Percentiles rank a stretch among this genome's conserved stretches.
These are phyloP conservation scores for Phaffomyces antillensis DNA, from an alignment of 805 yeast genomes.

Conservation along the genomic window DNA sequence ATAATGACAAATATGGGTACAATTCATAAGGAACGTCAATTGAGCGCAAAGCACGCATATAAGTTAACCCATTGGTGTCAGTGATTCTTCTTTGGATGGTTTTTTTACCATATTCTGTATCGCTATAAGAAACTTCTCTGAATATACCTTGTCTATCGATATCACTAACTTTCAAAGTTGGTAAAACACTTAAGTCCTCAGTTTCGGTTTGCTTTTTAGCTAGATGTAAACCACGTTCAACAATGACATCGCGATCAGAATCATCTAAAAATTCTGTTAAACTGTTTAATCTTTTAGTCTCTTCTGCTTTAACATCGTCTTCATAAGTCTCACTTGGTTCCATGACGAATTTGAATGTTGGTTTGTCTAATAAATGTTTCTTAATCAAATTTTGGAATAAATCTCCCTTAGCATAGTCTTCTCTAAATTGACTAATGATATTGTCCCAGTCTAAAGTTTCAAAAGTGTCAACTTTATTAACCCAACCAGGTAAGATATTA, in stretches of 20 bases:
- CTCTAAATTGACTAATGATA: slow-evolving; percentile 50
- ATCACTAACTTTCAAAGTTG: slow-evolving; percentile 68
- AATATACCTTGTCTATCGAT: slow-evolving; percentile 51
- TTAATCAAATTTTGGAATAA: slow-evolving; percentile 57
- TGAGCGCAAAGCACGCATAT: slow-evolving; percentile 60
- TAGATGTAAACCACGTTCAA: slow-evolving; percentile 51
- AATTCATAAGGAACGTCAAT: slow-evolving; percentile 55
- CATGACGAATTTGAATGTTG: slow-evolving; percentile 71
- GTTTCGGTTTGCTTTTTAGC: slow-evolving; percentile 55
- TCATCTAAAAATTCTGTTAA: slow-evolving; percentile 40
- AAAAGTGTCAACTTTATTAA: slow-evolving; percentile 74
- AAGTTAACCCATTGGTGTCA: slow-evolving; percentile 76
- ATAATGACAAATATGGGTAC: slow-evolving; percentile 67
- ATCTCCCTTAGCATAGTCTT: slow-evolving; percentile 46
- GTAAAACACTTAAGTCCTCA: slow-evolving; percentile 75
- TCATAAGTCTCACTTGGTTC: slow-evolving; percentile 57
- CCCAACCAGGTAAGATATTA: slow-evolving; percentile 78
- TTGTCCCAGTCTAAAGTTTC: slow-evolving; percentile 58
- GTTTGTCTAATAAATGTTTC: slow-evolving; percentile 43
- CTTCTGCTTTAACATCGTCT: slow-evolving; percentile 44
- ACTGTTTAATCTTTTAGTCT: slow-evolving; percentile 39
- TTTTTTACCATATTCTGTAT: slow-evolving; percentile 20
- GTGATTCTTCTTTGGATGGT: slow-evolving; percentile 43
- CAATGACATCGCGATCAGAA: slow-evolving; percentile 51
- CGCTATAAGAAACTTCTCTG: slow-evolving; percentile 25